phyloP scores from a whole-genome alignment of 2,329 filamentous ascomycete genomes.

The Fusarium succisae region DNA sequence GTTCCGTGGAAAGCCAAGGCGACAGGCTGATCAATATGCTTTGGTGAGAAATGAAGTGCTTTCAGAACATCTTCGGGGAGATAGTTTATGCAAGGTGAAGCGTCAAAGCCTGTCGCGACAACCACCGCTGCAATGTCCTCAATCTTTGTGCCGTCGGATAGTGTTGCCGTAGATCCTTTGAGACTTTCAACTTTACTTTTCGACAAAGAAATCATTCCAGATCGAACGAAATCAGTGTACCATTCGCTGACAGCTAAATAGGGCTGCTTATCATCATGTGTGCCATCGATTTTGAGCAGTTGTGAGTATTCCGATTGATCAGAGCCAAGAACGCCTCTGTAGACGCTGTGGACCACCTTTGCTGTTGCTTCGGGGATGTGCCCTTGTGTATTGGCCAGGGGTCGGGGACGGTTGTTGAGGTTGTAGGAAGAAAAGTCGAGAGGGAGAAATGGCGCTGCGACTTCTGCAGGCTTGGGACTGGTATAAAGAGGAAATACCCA shows the following conservation, averaged over 20 bases:
- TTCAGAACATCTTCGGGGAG: constrained; percentile 66
- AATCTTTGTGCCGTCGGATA: constrained; percentile 50
- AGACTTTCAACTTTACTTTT: constrained; percentile 56
- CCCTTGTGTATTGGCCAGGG: constrained; percentile 71
- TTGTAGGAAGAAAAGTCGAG: constrained; percentile 80
- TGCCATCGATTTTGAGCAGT: constrained; percentile 50
- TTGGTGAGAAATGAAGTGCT: constrained; percentile 65
- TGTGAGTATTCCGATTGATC: constrained; percentile 63
- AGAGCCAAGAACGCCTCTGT: constrained; percentile 58
- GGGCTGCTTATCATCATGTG: constrained; percentile 61
- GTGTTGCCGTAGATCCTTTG: constrained; percentile 47
- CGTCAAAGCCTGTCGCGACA: constrained; percentile 79
- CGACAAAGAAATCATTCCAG: constrained; percentile 64
- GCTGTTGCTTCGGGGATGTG: constrained; percentile 69
- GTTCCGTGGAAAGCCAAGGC: constrained; percentile 75
- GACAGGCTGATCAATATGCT: constrained; percentile 66
- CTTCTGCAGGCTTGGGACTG: constrained; percentile 58
- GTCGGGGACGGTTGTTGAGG: constrained; percentile 66
- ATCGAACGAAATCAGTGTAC: constrained; percentile 79
- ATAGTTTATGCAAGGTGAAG: constrained; percentile 70
- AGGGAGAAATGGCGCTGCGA: constrained; percentile 72
- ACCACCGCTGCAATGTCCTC: constrained; percentile 72
- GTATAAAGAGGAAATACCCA: constrained; percentile 75
- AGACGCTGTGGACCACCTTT: constrained; percentile 61
- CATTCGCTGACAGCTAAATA: constrained; percentile 76